phyloP scores from a whole-genome alignment of 495 filamentous ascomycete genomes.

The Barbatosphaeria neglecta region DNA sequence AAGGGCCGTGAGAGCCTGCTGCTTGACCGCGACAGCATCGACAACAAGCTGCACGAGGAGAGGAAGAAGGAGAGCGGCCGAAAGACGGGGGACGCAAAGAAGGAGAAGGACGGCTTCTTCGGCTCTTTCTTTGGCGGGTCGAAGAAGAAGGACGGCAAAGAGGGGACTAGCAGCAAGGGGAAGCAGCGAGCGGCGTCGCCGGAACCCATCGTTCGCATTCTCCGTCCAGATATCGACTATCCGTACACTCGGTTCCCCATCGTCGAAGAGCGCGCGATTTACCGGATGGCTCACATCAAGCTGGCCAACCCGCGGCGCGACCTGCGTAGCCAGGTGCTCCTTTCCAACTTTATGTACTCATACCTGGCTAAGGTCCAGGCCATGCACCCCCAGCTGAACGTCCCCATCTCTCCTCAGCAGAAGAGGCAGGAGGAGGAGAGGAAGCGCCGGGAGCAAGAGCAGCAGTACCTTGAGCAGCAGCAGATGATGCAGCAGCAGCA shows the following conservation, averaged over 20 bases:
- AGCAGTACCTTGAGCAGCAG: slow-evolving; percentile 35
- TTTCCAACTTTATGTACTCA: slow-evolving; percentile 99
- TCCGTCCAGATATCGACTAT: slow-evolving; percentile 82
- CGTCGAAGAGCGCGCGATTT: slow-evolving; percentile 92
- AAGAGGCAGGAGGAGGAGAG: slow-evolving; percentile 52
- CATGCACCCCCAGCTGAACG: slow-evolving; percentile 87
- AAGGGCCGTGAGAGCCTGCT: slow-evolving; percentile 75
- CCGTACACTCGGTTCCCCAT: slow-evolving; percentile 94
- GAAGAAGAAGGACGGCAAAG: slow-evolving; percentile 61
- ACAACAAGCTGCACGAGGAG: slow-evolving; percentile 67
- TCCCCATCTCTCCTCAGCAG: slow-evolving; percentile 54
- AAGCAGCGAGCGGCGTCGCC: slow-evolving; percentile 67
- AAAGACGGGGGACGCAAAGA: slow-evolving; percentile 69
- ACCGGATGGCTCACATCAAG: slow-evolving; percentile 97
- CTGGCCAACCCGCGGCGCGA: slow-evolving; percentile 90
- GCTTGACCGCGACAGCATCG: slow-evolving; percentile 63
- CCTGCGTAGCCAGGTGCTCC: slow-evolving; percentile 86
- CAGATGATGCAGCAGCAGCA: slow-evolving; percentile 36
- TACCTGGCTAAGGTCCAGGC: slow-evolving; percentile 98
- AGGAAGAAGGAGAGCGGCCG: slow-evolving; percentile 68
- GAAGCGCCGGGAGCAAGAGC: slow-evolving; percentile 52
- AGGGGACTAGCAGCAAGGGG: slow-evolving; percentile 56
- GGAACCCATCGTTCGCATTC: slow-evolving; percentile 57
- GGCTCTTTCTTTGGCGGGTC: slow-evolving; percentile 81
- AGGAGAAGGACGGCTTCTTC: slow-evolving; percentile 75